A percentile compares a stretch with the other conserved stretches of the same genome.
phyloP scores from a whole-genome alignment of 148 eudicot species.

The Fagopyrum esculentum region DNA sequence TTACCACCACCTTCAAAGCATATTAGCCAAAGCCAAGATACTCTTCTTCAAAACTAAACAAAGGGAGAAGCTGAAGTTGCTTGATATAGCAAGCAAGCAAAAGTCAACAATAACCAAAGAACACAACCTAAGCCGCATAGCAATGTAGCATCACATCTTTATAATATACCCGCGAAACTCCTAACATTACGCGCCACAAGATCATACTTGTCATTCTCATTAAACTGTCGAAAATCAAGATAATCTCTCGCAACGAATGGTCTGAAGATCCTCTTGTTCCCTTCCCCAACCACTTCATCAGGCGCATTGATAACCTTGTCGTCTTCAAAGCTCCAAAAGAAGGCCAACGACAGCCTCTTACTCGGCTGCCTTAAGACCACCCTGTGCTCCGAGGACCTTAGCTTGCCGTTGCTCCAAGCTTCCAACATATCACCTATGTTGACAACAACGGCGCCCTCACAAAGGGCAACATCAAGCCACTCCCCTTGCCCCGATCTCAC shows the following conservation, averaged over 20 bases:
- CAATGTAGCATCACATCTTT: neutral
- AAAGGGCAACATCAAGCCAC: conserved; percentile 58
- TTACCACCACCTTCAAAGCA: neutral
- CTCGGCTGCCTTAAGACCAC: conserved; percentile 49
- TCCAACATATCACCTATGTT: conserved; percentile 84
- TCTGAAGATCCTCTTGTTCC: conserved; percentile 34
- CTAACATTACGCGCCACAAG: conserved; percentile 76
- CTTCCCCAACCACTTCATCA: conserved; percentile 60
- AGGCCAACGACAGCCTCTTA: conserved; percentile 61
- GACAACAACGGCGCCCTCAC: conserved; percentile 59
- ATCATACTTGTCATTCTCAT: conserved; percentile 69
- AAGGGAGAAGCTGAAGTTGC: neutral
- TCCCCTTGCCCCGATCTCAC: conserved; percentile 55
- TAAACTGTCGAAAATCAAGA: conserved; percentile 55
- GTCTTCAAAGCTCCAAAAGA: conserved; percentile 84
- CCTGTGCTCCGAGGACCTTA: conserved; percentile 78
- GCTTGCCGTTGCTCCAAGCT: conserved; percentile 82
- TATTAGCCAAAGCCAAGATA: neutral
- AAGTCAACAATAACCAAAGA: neutral
- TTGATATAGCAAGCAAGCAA: neutral
- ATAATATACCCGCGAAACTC: conserved; percentile 51
- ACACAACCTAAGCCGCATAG: neutral
- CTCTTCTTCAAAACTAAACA: neutral
- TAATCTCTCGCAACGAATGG: conserved; percentile 63
- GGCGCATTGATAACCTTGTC: conserved; percentile 71